Percentiles rank a stretch among this genome's conserved stretches.
These are phyloP conservation scores for Fistulina hepatica DNA, from an alignment of 1,284 basidiomycete species.

Conservation along the genomic window DNA sequence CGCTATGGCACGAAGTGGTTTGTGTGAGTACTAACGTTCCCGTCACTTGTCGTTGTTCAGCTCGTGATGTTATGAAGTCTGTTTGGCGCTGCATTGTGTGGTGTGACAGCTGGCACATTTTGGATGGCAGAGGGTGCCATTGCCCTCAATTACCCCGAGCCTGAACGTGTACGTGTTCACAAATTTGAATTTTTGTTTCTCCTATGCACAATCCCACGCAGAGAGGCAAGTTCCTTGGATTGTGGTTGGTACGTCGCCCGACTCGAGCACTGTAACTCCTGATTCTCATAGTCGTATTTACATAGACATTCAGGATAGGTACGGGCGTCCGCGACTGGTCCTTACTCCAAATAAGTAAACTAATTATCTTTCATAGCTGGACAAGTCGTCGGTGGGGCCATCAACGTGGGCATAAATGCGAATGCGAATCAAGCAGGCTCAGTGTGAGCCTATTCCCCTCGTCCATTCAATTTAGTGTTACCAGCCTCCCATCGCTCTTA, in stretches of 20 bases:
- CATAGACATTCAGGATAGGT: conserved; percentile 3
- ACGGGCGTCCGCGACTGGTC: too few species aligned
- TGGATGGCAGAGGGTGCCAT: conserved; percentile 14
- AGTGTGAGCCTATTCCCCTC: too few species aligned
- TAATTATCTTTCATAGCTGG: too few species aligned
- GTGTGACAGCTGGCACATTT: conserved; percentile 12
- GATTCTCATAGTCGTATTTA: not conserved
- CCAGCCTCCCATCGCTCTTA: too few species aligned
- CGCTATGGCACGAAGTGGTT: conserved; percentile 13
- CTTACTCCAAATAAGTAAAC: too few species aligned
- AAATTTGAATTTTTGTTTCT: too few species aligned
- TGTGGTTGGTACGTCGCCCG: conserved; percentile 10
- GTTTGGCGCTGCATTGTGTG: conserved; percentile 13
- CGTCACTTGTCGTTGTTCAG: too few species aligned
- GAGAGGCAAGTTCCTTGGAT: conserved; percentile 12
- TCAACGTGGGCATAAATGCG: conserved; percentile 13
- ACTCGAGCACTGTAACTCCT: not conserved
- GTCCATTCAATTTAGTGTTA: too few species aligned
- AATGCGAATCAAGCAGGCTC: conserved; percentile 10
- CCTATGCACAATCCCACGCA: too few species aligned
- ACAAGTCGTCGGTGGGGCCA: conserved; percentile 13
- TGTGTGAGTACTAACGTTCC: too few species aligned
- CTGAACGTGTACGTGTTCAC: too few species aligned
- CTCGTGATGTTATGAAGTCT: too few species aligned
- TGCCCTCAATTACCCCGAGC: conserved; percentile 13